These are phyloP conservation scores for Diaporthe eres DNA, from an alignment of 2,329 filamentous ascomycete species.

Conservation along the genomic window DNA sequence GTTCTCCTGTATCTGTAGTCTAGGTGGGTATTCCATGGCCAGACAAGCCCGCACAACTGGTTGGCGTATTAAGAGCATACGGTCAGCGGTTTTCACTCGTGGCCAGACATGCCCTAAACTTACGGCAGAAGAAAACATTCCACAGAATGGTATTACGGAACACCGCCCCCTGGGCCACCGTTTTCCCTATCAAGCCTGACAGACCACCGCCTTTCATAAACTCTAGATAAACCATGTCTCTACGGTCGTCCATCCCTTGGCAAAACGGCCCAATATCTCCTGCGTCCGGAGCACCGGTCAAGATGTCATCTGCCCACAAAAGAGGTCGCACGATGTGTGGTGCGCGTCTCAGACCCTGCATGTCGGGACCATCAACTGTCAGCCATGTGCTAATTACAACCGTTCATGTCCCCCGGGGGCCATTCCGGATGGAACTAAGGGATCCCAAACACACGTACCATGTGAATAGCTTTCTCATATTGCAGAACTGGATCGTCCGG, in stretches of 20 bases:
- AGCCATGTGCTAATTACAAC: neutral
- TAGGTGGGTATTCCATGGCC: slow-evolving; percentile 17
- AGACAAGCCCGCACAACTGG: slow-evolving; percentile 12
- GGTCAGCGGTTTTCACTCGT: neutral
- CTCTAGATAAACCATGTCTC: neutral
- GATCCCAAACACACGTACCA: neutral
- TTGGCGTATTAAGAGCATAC: neutral
- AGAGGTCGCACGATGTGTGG: neutral
- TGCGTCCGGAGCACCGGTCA: neutral
- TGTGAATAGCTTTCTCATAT: neutral
- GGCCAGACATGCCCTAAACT: neutral
- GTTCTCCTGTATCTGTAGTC: neutral
- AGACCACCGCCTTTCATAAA: neutral
- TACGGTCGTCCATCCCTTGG: neutral
- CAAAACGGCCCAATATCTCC: neutral
- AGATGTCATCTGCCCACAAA: neutral
- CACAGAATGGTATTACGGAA: neutral
- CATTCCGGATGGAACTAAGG: neutral
- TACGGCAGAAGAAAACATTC: slow-evolving; percentile 24
- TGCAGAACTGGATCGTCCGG: neutral
- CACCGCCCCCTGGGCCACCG: neutral
- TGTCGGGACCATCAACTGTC: neutral
- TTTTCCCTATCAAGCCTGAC: neutral
- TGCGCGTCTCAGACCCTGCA: slow-evolving; percentile 12
- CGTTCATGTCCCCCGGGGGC: neutral